Evolutionary conservation across 78 protist genomes (phyloP), one percentile per base, ranked within the genome.

Genomic region (Speleostelium caveatum): DNA sequence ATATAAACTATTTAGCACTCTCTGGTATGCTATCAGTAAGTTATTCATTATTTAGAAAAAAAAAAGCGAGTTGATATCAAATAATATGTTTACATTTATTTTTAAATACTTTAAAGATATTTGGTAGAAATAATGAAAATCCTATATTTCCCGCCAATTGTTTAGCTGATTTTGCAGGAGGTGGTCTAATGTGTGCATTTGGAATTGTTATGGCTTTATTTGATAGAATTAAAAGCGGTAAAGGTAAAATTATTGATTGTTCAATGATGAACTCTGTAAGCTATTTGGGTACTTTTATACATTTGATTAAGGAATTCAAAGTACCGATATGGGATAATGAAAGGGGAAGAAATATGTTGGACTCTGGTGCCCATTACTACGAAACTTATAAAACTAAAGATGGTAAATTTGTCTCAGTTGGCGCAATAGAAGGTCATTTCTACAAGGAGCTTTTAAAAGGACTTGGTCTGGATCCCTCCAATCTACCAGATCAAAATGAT

Each of bases 111-210:
- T n/a, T n/a, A n/a, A n/a, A n/a, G n/a, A n/a, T 62, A 0, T 17
- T 77, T 22, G 93, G 93, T 0, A 45, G 95, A 10, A 0, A 26
- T 6, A 67, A 35, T 36, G 76, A 90, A 24, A 14, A 1, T 24
- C 97, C 97, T 2, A 0, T 32, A 2, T 60, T 75, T n/a, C 95
- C 97, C 3, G 65, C 58, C 42, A 95, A 95, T 51, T 26, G 88
- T 5, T 35, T 93, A 24, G 95, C 80, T 26, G 97, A 95, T 36
- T 93, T 95, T 62, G 97, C 96, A 3, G 95, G 95, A 8, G 97
- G 97, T 35, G 75, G 89, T 19, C 21, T 86, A 58, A 58, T 83
- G 76, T 67, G 90, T 36, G 95, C 87, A 19, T 26, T 78, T 10
- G 97, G 97, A 2, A 88, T 95, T 19, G 28, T 93, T 49, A 0